Conservation (phyloP, 495 filamentous ascomycete species). For the Penicillium argentinense region DNA sequence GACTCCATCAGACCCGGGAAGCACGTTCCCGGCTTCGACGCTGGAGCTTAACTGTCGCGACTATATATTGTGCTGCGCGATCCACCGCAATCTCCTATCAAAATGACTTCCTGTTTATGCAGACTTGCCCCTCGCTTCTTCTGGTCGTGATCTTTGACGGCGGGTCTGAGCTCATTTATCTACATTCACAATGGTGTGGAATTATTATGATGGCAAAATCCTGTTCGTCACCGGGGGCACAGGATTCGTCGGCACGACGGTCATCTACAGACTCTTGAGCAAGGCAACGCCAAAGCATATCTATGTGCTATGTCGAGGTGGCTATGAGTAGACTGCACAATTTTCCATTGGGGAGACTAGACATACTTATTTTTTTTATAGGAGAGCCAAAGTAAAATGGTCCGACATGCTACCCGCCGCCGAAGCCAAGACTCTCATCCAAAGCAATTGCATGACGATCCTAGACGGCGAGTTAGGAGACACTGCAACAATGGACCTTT, state of each 20-base stretch:
- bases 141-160: too few relatives aligned
- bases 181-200: constrained; percentile 23
- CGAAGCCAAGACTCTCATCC: constrained; percentile 8
- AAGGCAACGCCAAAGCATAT: constrained; percentile 20
- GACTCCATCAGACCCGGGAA: background rate
- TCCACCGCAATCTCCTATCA: constrained; percentile 6
- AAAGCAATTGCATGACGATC: constrained; percentile 18
- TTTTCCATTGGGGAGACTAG: too few relatives aligned
- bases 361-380: background rate
- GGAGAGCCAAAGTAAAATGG: constrained; percentile 29
- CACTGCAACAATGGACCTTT: constrained; percentile 27
- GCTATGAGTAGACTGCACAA: too few relatives aligned
- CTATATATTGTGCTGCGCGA: constrained; percentile 5
- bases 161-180: background rate
- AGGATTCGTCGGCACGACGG: constrained; percentile 23
- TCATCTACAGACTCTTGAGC: constrained; percentile 24
- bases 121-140: constrained; percentile 7
- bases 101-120: background rate
- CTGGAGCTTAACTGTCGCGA: background rate
- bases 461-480: constrained; percentile 28
- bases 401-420: constrained; percentile 13
- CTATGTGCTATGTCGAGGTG: constrained; percentile 27
- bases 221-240: constrained; percentile 26
- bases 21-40: background rate
- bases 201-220: constrained; percentile 26